Evolutionary conservation across 306 rosid genomes (phyloP).

Genomic region (Cicer chorassanicum): DNA sequence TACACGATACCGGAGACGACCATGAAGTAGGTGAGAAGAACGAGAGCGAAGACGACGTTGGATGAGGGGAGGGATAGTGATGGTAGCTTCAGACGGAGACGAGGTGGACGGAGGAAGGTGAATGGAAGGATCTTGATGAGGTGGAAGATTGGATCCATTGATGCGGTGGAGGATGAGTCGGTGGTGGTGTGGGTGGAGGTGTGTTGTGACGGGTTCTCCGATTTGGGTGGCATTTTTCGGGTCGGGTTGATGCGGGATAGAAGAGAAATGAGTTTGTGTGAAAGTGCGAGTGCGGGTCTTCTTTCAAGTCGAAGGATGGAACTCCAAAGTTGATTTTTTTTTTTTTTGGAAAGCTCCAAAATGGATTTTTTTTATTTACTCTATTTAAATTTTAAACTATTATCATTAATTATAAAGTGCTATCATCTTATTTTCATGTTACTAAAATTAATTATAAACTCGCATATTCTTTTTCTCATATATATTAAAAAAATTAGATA

Average conservation of each 20-base stretch:
- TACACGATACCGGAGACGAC: conserved; percentile 94
- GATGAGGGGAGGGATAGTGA: conserved; percentile 47
- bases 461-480: too few species aligned
- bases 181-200: conserved; percentile 18
- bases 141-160: conserved; percentile 52
- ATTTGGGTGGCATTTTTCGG: conserved; percentile 50
- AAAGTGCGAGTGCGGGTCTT: not conserved
- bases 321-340: too few species aligned
- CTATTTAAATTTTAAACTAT: too few species aligned
- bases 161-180: conserved; percentile 30
- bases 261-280: conserved; percentile 9
- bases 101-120: conserved; percentile 64
- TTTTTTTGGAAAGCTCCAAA: too few species aligned
- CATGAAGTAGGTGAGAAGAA: conserved; percentile 95
- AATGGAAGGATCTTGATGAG: conserved; percentile 56
- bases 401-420: too few species aligned
- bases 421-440: too few species aligned
- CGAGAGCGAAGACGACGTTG: conserved; percentile 56
- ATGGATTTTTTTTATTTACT: too few species aligned
- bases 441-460: too few species aligned
- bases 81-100: conserved; percentile 51
- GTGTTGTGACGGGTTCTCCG: conserved; percentile 34
- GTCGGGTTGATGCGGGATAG: conserved; percentile 25
- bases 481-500: too few species aligned
- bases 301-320: too few species aligned